Base-by-base conservation (phyloP, 2,329 filamentous ascomycete genomes). In the Sordariomycetes sp. region DNA sequence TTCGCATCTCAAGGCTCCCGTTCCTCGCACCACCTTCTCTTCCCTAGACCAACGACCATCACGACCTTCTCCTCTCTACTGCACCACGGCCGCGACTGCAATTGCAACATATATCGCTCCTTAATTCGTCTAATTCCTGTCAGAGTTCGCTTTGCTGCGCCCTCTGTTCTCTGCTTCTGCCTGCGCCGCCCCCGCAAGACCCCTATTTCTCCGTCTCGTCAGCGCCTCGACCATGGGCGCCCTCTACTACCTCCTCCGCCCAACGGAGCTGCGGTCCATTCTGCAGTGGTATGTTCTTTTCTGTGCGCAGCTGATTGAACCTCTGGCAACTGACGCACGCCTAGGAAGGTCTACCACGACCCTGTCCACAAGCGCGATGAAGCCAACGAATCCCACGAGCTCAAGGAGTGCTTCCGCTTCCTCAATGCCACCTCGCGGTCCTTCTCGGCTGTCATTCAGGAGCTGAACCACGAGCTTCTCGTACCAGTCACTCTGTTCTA, bases 341-440 rank as follows among this genome's bases (percentile, higher is more conserved):
- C 52, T n/a, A 94, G 87, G 87, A 94, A 94, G 66, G 66, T 94
- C 48, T 96, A 88, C 87, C 92, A 96, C 65, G 86, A 94, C 43
- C 82, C 92, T 10, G 86, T 94, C 15, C 86, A 96, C 66, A 75
- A 72, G 54, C 85, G 90, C 53, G 74, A 94, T 51, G 70, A 75
- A 43, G 67, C 69, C 40, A 84, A 84, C 46, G 92, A 96, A 61
- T 69, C 78, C 19, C 65, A 70, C 35, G 81, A 81, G 12, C 72
- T 93, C 41, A 75, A 76, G 57, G 70, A 78, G 68, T 96, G 92
- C 68, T 96, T 94, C 66, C 66, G 83, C 43, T 86, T 83, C 58
- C 76, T 98, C 44, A 71, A 90, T 49, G 46, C 82, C 66, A 98
- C 92, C 34, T 95, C 88, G 55, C 84, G 92, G 39, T 95, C 87